phyloP scores from a whole-genome alignment of 1,284 basidiomycete species.

The Chiua sp. region DNA sequence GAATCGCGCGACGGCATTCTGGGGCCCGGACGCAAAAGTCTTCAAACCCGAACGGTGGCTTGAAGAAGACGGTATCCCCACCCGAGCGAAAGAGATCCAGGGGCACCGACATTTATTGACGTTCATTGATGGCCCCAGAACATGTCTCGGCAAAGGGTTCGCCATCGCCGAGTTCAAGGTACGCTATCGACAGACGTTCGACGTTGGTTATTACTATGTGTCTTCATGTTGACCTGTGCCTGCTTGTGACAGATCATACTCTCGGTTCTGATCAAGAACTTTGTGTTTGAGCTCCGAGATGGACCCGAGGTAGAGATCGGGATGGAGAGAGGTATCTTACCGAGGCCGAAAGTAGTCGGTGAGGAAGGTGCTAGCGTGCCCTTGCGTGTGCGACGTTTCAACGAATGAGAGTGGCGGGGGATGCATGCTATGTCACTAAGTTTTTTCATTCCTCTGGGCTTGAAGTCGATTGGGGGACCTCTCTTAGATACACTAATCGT shows the following conservation, averaged over 20 bases:
- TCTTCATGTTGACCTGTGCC: neutral
- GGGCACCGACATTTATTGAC: slow-evolving; percentile 35
- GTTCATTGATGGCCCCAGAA: slow-evolving; percentile 36
- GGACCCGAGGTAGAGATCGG: slow-evolving; percentile 47
- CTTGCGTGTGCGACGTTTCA: slow-evolving; percentile 39
- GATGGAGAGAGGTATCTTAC: slow-evolving; percentile 40
- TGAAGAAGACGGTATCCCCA: slow-evolving; percentile 22
- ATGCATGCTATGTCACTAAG: no score
- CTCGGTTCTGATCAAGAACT: slow-evolving; percentile 50
- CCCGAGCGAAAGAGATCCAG: slow-evolving; percentile 27
- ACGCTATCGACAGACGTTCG: neutral
- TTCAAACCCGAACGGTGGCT: slow-evolving; percentile 51
- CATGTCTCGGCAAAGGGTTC: slow-evolving; percentile 39
- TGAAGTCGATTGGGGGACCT: no score
- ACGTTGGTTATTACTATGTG: neutral
- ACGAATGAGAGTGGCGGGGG: slow-evolving; percentile 4
- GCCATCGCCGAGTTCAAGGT: slow-evolving; percentile 40
- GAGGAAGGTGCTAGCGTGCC: slow-evolving; percentile 47
- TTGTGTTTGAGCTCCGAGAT: slow-evolving; percentile 48
- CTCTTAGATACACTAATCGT: no score
- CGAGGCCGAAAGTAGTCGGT: slow-evolving; percentile 49
- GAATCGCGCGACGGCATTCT: slow-evolving; percentile 54
- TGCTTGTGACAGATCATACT: slow-evolving; percentile 45
- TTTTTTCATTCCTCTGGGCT: no score
- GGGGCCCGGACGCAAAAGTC: slow-evolving; percentile 46